Conservation (phyloP, 1,284 basidiomycete species). For the Trametes versicolor region DNA sequence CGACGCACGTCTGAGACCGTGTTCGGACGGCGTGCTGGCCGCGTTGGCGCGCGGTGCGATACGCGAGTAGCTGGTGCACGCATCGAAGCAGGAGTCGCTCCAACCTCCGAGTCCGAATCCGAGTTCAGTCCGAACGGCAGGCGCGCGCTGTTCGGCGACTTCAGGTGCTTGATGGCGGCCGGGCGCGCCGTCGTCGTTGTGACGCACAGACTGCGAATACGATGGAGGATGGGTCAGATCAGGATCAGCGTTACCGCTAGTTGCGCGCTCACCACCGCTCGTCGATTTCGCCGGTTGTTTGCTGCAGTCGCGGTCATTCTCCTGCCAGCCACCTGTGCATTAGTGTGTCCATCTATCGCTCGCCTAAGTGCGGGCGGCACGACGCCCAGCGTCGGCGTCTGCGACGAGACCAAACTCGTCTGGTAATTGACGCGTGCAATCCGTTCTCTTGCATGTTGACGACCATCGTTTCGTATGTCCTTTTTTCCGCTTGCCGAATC, state of each 20-base stretch:
- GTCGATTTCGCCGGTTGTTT: not conserved
- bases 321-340: not conserved
- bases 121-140: not conserved
- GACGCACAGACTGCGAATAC: not conserved
- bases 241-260: not conserved
- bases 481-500: not conserved
- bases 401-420: not conserved
- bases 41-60: not conserved
- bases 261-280: not conserved
- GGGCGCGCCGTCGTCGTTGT: not conserved
- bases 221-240: not conserved
- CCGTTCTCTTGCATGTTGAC: not conserved
- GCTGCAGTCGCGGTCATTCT: not conserved
- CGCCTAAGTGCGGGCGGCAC: constrained; percentile 6
- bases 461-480: not conserved
- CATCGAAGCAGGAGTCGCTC: not conserved
- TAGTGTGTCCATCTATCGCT: not conserved
- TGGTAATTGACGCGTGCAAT: not conserved
- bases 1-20: not conserved
- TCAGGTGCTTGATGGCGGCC: not conserved
- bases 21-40: too few species aligned
- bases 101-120: not conserved
- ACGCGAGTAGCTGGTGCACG: not conserved
- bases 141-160: constrained; percentile 1
- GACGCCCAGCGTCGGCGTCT: not conserved